phyloP scores from a whole-genome alignment of 345 rosid species.

The Bruguiera sexangula region DNA sequence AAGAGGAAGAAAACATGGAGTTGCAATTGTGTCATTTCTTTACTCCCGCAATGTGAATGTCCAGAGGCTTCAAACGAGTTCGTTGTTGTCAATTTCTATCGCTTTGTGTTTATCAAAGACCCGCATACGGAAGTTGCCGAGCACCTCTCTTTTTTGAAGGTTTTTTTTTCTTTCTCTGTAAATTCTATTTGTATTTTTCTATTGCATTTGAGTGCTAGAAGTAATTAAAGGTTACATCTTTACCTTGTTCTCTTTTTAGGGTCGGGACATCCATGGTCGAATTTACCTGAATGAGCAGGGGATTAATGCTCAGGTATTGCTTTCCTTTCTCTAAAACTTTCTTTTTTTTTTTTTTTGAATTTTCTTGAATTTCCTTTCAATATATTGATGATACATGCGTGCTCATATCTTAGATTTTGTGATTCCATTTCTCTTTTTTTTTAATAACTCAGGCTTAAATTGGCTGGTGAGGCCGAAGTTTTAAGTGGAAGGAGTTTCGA shows the following conservation, averaged over 20 bases:
- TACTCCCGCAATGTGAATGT: neutral
- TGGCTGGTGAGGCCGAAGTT: too few species aligned
- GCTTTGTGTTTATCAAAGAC: slow-evolving; percentile 54
- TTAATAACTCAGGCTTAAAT: too few species aligned
- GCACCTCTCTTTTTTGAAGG: slow-evolving; percentile 68
- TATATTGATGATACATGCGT: neutral
- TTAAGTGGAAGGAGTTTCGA: too few species aligned
- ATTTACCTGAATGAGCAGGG: slow-evolving; percentile 87
- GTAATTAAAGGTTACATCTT: neutral
- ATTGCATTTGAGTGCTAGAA: neutral
- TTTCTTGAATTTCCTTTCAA: neutral
- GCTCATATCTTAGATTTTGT: neutral
- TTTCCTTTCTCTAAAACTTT: neutral
- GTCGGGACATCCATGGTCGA: slow-evolving; percentile 67
- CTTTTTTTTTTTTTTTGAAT: neutral
- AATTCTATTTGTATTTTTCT: neutral
- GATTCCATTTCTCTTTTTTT: neutral
- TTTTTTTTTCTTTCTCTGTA: slow-evolving; percentile 9
- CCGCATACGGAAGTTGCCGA: slow-evolving; percentile 62
- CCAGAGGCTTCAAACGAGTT: slow-evolving; percentile 27
- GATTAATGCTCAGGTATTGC: slow-evolving; percentile 85
- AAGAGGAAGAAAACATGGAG: neutral
- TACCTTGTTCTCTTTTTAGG: slow-evolving; percentile 31
- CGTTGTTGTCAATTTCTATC: slow-evolving; percentile 75
- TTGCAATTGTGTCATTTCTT: neutral